Percentiles rank a stretch among this genome's conserved stretches.
phyloP scores from a whole-genome alignment of 179 eudicot genomes.

The Spinacia oleracea region DNA sequence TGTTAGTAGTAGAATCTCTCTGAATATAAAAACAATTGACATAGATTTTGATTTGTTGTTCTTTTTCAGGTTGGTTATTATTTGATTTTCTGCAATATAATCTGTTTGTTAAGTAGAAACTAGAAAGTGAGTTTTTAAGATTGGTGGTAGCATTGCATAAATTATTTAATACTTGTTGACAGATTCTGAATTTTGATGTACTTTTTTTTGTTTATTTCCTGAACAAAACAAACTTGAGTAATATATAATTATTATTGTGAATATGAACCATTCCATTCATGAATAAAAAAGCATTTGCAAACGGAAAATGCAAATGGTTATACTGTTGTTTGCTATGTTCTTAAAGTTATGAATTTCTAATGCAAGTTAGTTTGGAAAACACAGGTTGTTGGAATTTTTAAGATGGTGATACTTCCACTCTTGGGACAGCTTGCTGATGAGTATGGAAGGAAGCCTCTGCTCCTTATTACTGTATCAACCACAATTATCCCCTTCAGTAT shows the following conservation, averaged over 20 bases:
- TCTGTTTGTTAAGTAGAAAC: neutral
- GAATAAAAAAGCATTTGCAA: too few relatives aligned
- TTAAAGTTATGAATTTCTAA: neutral
- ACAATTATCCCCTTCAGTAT: slow-evolving; percentile 71
- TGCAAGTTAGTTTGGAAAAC: neutral
- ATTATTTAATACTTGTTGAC: neutral
- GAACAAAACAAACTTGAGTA: too few relatives aligned
- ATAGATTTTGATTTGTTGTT: neutral
- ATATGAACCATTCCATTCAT: too few relatives aligned
- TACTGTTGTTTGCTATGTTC: neutral
- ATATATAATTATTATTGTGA: too few relatives aligned
- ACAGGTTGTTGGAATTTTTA: slow-evolving; percentile 79
- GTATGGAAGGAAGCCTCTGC: slow-evolving; percentile 80
- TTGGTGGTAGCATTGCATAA: neutral
- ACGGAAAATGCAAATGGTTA: too few relatives aligned
- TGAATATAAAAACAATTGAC: neutral
- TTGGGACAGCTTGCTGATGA: slow-evolving; percentile 90
- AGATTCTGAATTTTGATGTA: neutral
- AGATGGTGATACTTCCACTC: slow-evolving; percentile 82
- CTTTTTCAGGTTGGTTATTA: neutral
- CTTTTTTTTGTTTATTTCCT: neutral
- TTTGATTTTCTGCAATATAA: neutral
- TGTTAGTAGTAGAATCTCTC: neutral
- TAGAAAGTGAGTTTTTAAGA: neutral
- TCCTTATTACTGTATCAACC: slow-evolving; percentile 72